Evolutionary conservation across 139 green algal species (phyloP).

Genomic region (Chlamydomonas applanata): DNA sequence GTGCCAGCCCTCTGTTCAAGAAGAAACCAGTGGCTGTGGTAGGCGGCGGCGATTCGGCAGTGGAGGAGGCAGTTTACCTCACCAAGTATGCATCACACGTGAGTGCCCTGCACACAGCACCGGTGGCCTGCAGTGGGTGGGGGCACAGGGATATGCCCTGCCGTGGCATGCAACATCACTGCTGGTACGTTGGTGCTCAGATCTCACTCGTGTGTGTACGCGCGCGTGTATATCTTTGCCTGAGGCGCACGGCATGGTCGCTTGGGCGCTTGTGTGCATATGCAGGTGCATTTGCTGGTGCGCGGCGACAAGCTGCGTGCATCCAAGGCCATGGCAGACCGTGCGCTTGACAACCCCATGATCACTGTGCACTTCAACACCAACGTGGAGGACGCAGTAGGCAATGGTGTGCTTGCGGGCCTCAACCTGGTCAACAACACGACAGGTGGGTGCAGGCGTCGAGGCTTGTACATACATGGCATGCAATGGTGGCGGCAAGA

Average conservation of each 20-base stretch:
- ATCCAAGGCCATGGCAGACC: constrained; percentile 85
- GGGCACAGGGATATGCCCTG: too few species aligned
- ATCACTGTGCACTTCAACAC: constrained; percentile 80
- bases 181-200: too few species aligned
- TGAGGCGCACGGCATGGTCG: too few species aligned
- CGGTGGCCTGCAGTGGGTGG: too few species aligned
- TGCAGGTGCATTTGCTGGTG: constrained; percentile 94
- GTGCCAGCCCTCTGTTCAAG: constrained; percentile 80
- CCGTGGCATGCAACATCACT: too few species aligned
- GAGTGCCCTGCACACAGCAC: not conserved
- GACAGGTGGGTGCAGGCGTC: constrained; percentile 34
- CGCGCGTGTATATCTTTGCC: too few species aligned
- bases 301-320: constrained; percentile 77
- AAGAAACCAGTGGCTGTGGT: constrained; percentile 89
- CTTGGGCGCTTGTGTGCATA: not conserved
- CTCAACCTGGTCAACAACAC: constrained; percentile 16
- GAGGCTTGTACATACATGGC: not conserved
- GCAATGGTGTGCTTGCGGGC: constrained; percentile 58
- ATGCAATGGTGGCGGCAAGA: too few species aligned
- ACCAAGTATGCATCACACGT: constrained; percentile 88
- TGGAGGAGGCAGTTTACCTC: constrained; percentile 95
- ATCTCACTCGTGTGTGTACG: too few species aligned
- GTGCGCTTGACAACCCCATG: constrained; percentile 33
- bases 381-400: constrained; percentile 71
- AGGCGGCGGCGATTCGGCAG: constrained; percentile 93